phyloP scores from a whole-genome alignment of 371 early-diverging fungal genomes.

The Apophysomyces elegans region DNA sequence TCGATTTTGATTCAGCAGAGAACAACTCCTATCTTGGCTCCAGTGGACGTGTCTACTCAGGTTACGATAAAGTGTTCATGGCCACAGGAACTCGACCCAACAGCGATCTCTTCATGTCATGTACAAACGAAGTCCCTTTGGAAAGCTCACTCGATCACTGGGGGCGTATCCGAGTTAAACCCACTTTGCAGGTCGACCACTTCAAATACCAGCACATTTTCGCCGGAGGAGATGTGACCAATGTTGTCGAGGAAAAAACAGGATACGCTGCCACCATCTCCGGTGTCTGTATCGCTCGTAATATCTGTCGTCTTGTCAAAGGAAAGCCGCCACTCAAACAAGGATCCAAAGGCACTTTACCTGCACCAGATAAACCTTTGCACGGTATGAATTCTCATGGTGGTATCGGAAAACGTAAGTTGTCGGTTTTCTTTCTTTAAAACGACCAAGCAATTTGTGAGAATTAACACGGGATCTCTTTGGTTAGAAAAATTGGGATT shows the following conservation, averaged over 20 bases:
- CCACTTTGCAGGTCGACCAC: constrained; percentile 67
- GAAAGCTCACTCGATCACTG: constrained; percentile 36
- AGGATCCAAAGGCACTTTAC: constrained; percentile 42
- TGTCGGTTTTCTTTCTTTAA: not conserved
- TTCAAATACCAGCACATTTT: constrained; percentile 64
- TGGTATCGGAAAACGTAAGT: constrained; percentile 51
- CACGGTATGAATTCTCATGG: constrained; percentile 49
- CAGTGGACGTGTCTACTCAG: constrained; percentile 35
- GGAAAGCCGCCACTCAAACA: constrained; percentile 47
- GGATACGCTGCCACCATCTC: constrained; percentile 63
- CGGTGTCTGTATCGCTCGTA: constrained; percentile 54
- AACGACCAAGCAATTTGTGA: too few species aligned
- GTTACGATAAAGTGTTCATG: constrained; percentile 40
- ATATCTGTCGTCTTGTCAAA: constrained; percentile 52
- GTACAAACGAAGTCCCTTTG: constrained; percentile 25
- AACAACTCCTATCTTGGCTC: constrained; percentile 31
- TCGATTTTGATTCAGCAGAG: constrained; percentile 23
- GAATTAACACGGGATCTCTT: too few species aligned
- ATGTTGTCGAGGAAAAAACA: constrained; percentile 64
- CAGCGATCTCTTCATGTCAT: constrained; percentile 28
- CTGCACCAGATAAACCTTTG: constrained; percentile 40
- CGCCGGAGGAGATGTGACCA: constrained; percentile 71
- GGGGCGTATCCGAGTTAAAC: constrained; percentile 55
- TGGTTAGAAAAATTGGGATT: constrained; percentile 24
- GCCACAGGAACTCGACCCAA: constrained; percentile 51